phyloP scores from a whole-genome alignment of 108 stramenopile genomes.

The Pseudonitzschia pungens region DNA sequence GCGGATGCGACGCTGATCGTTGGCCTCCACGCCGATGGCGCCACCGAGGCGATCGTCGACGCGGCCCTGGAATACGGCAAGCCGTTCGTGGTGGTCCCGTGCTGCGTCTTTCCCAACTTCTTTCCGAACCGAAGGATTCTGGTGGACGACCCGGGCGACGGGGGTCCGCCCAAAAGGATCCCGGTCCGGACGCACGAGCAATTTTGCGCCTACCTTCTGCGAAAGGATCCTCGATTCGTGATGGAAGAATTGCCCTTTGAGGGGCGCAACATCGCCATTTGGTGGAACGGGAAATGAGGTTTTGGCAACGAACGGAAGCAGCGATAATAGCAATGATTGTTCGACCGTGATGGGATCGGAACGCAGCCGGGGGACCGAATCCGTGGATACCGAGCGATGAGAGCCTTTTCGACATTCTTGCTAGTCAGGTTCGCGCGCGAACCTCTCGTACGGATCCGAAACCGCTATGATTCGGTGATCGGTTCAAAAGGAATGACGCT shows the following conservation, averaged over 20 bases:
- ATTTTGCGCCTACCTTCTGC: constrained; percentile 70
- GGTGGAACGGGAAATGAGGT: constrained; percentile 41
- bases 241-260: constrained; percentile 49
- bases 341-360: too few relatives aligned
- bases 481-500: too few relatives aligned
- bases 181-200: constrained; percentile 78
- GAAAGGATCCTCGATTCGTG: constrained; percentile 45
- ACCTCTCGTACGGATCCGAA: too few relatives aligned
- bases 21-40: constrained; percentile 85
- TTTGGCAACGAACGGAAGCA: not conserved
- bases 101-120: constrained; percentile 85
- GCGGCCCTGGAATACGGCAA: constrained; percentile 67
- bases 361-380: too few relatives aligned
- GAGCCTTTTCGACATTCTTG: too few relatives aligned
- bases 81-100: constrained; percentile 83
- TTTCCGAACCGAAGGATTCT: constrained; percentile 41
- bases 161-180: constrained; percentile 20
- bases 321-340: too few relatives aligned
- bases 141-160: constrained; percentile 3
- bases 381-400: too few relatives aligned
- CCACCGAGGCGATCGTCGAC: constrained; percentile 88
- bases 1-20: constrained; percentile 16
- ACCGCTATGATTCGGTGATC: too few relatives aligned
- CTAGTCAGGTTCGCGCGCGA: too few relatives aligned
- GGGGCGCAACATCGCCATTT: constrained; percentile 62